Evolutionary conservation across 2,329 filamentous ascomycete species (phyloP).

Genomic region (Fusarium siculi): DNA sequence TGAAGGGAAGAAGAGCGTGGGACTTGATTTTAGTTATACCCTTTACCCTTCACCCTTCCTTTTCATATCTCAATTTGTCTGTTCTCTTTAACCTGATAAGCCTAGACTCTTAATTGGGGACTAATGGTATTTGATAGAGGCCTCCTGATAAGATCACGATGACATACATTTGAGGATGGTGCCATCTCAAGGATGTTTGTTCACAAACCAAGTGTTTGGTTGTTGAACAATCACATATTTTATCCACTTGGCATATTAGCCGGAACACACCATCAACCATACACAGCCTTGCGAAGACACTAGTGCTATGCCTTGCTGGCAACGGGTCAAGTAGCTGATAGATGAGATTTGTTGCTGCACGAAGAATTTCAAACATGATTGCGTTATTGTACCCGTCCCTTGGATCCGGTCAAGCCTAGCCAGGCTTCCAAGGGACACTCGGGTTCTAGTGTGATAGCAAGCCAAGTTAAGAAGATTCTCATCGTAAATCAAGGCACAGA

Average conservation of each 20-base stretch:
- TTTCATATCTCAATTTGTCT: neutral
- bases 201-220: neutral
- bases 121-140: neutral
- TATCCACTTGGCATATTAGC: conserved; percentile 4
- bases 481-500: neutral
- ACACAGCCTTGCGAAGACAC: neutral
- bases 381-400: neutral
- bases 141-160: neutral
- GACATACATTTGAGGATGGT: neutral
- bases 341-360: neutral
- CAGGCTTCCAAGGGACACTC: neutral
- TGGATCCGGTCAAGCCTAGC: neutral
- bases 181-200: neutral
- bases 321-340: neutral
- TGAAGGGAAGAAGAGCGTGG: neutral
- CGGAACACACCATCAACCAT: neutral
- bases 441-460: neutral
- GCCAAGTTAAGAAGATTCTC: fast-evolving
- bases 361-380: conserved; percentile 5
- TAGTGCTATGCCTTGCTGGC: neutral
- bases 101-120: neutral
- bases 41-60: neutral
- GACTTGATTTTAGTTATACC: neutral
- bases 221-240: neutral
- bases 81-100: neutral